Evolutionary conservation across 177 flowering plant species (phyloP).

Genomic region (Vitis hybrid): DNA sequence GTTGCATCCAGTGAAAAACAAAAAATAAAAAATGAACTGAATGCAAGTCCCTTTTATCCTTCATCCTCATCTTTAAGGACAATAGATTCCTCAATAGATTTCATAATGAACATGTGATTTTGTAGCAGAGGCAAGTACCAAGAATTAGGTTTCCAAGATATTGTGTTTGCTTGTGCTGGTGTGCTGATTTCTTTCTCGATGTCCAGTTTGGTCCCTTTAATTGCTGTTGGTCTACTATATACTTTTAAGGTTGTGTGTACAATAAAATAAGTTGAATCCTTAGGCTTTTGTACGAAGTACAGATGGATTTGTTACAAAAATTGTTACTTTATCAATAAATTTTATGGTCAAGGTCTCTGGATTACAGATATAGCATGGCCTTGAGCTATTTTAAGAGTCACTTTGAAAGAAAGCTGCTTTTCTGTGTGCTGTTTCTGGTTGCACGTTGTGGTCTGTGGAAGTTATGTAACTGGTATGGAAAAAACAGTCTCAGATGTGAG

Average conservation of each 20-base stretch:
- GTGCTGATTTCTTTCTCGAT: slow-evolving; percentile 8
- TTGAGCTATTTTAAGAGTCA: slow-evolving; percentile 18
- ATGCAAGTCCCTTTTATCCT: slow-evolving; percentile 14
- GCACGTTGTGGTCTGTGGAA: slow-evolving; percentile 8
- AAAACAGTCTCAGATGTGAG: slow-evolving; percentile 9
- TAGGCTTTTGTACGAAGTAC: slow-evolving; percentile 12
- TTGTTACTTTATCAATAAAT: slow-evolving; percentile 8
- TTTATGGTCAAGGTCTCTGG: slow-evolving; percentile 3
- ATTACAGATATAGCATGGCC: slow-evolving; percentile 8
- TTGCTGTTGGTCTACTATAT: slow-evolving; percentile 10
- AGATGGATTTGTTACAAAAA: slow-evolving; percentile 14
- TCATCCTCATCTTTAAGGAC: slow-evolving; percentile 15
- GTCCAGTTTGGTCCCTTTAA: neutral
- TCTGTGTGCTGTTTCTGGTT: slow-evolving; percentile 3
- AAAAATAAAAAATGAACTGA: slow-evolving; percentile 9
- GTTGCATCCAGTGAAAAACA: slow-evolving; percentile 1
- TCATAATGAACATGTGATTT: slow-evolving; percentile 19
- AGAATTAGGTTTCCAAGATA: slow-evolving; percentile 17
- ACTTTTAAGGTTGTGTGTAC: slow-evolving; percentile 12
- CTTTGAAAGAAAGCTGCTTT: slow-evolving; percentile 21
- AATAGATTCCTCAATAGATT: slow-evolving; percentile 7
- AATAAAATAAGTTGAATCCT: slow-evolving; percentile 11
- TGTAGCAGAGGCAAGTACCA: slow-evolving; percentile 7
- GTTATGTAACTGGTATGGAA: slow-evolving; percentile 5
- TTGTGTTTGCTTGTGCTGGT: slow-evolving; percentile 12